Evolutionary conservation across 2,329 filamentous ascomycete species (phyloP).

Genomic region (Botryotinia globosa): DNA sequence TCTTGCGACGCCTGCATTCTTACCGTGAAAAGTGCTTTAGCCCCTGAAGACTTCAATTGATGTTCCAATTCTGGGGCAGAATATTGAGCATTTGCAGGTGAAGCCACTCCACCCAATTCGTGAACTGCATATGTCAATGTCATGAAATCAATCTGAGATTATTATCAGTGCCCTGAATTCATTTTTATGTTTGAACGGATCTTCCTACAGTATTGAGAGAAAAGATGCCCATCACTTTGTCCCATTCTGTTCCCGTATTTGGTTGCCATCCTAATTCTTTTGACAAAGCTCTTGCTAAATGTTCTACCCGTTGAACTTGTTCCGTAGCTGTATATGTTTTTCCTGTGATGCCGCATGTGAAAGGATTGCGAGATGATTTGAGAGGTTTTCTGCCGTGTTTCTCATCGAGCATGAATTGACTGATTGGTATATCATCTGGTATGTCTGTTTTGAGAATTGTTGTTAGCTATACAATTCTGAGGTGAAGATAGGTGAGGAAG

Average conservation of each 20-base stretch:
- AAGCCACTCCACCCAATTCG: slow-evolving; percentile 69
- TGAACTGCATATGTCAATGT: slow-evolving; percentile 72
- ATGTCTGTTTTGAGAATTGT: slow-evolving; percentile 23
- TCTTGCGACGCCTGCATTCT: slow-evolving; percentile 52
- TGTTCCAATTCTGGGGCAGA: slow-evolving; percentile 78
- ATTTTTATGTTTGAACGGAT: not conserved
- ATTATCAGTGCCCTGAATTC: not conserved
- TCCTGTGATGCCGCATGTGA: slow-evolving; percentile 73
- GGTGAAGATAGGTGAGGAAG: not conserved
- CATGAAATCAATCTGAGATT: slow-evolving; percentile 66
- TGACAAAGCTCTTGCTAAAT: slow-evolving; percentile 64
- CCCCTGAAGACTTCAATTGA: slow-evolving; percentile 74
- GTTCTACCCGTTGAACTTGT: slow-evolving; percentile 63
- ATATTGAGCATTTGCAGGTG: slow-evolving; percentile 83
- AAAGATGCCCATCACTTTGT: slow-evolving; percentile 75
- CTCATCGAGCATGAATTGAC: slow-evolving; percentile 75
- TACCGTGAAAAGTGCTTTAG: slow-evolving; percentile 74
- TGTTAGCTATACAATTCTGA: slow-evolving; percentile 15
- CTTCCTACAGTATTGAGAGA: slow-evolving; percentile 70
- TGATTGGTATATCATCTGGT: slow-evolving; percentile 71
- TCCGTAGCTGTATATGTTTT: slow-evolving; percentile 62
- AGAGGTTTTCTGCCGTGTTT: slow-evolving; percentile 64
- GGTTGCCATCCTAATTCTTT: slow-evolving; percentile 70
- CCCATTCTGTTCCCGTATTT: slow-evolving; percentile 72
- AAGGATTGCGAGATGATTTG: slow-evolving; percentile 64